phyloP scores from a whole-genome alignment of 2,329 filamentous ascomycete species.

The Sporothrix euskadiensis region DNA sequence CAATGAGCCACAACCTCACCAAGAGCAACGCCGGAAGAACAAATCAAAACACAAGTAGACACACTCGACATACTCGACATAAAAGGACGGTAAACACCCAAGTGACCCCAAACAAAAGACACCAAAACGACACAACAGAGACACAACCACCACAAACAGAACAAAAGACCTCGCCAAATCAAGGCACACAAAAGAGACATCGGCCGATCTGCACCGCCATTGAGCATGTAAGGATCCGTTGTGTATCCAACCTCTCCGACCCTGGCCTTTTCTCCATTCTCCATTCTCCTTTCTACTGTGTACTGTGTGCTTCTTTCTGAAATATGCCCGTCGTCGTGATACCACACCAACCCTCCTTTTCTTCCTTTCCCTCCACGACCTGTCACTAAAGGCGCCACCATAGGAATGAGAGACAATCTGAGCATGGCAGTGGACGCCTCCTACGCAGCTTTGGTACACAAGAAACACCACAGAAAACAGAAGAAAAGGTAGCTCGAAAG shows the following conservation, averaged over 20 bases:
- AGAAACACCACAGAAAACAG: not conserved
- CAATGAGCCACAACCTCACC: not conserved
- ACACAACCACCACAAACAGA: not conserved
- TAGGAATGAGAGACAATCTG: not conserved
- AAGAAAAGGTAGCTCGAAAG: not conserved
- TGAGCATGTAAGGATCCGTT: constrained; percentile 13
- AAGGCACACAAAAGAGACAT: constrained; percentile 18
- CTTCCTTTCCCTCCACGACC: not conserved
- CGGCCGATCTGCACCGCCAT: constrained; percentile 6
- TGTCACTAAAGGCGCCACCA: constrained; percentile 10
- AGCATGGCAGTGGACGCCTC: constrained; percentile 2
- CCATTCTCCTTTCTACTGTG: not conserved
- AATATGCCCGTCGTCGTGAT: constrained; percentile 4
- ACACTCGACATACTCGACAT: not conserved
- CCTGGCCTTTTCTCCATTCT: not conserved
- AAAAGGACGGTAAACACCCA: not conserved
- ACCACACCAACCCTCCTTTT: not conserved
- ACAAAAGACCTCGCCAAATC: constrained; percentile 15
- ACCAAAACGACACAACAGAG: not conserved
- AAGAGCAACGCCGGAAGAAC: not conserved
- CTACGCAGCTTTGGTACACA: not conserved
- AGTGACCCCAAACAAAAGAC: not conserved
- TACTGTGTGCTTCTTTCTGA: not conserved
- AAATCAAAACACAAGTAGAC: not conserved
- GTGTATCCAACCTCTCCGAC: not conserved